Evolutionary conservation across 225 moss, liverwort and hornwort genomes (phyloP).

Genomic region (Anthoceros angustus): DNA sequence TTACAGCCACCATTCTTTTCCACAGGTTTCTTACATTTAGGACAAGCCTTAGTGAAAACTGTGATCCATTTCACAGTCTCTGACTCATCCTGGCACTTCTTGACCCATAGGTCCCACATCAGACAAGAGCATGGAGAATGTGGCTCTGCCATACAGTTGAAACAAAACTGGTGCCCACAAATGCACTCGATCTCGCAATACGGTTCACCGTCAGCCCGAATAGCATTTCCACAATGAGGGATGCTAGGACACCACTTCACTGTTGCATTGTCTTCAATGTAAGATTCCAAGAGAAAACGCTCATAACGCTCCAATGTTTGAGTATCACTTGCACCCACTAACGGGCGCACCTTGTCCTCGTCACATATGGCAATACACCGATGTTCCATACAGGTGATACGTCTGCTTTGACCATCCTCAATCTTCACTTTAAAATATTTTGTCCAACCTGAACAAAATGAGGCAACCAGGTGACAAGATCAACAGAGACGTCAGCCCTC

Average conservation of each 20-base stretch:
- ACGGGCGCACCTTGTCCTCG: slow-evolving; percentile 82
- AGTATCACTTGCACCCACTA: slow-evolving; percentile 56
- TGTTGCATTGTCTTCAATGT: slow-evolving; percentile 96
- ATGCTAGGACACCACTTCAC: slow-evolving; percentile 99
- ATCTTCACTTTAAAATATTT: slow-evolving; percentile 85
- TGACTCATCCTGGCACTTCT: slow-evolving; percentile 93
- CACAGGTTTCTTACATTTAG: slow-evolving; percentile 87
- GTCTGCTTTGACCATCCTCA: slow-evolving; percentile 89
- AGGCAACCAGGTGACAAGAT: neutral
- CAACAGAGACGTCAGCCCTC: neutral
- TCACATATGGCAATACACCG: slow-evolving; percentile 89
- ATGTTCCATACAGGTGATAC: slow-evolving; percentile 92
- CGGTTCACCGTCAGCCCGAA: slow-evolving; percentile 78
- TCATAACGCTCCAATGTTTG: slow-evolving; percentile 80
- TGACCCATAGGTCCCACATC: slow-evolving; percentile 98
- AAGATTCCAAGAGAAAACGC: slow-evolving; percentile 87
- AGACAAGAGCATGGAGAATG: slow-evolving; percentile 96
- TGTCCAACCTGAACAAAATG: slow-evolving; percentile 61
- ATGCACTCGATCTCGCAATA: slow-evolving; percentile 88
- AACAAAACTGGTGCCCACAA: slow-evolving; percentile 92
- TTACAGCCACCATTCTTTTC: slow-evolving; percentile 98
- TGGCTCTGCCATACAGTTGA: slow-evolving; percentile 93
- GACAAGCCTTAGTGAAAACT: slow-evolving; percentile 87
- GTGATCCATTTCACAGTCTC: slow-evolving; percentile 92
- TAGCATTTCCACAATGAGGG: slow-evolving; percentile 94